Base-by-base conservation (phyloP, 345 rosid genomes). In the Nasturtium officinale region DNA sequence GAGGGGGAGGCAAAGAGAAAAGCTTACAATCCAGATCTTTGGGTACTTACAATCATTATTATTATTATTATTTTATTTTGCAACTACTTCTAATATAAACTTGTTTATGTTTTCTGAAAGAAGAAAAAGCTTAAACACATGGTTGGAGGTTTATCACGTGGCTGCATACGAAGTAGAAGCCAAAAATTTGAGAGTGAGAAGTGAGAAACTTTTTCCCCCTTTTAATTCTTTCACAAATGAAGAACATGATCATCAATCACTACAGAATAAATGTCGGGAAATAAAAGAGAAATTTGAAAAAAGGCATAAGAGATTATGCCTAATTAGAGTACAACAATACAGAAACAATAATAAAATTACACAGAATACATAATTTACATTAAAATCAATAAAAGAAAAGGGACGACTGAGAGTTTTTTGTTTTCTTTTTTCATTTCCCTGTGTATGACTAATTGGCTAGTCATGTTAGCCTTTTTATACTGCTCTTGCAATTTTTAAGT, bases 321-420 rank as follows among this genome's bases (percentile, higher is more conserved):
- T 17, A 26, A 4, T 15, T 7, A 61, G 23, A 68, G 69, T 68
- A 69, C 70, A 76, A 61, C 69, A 76, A 61, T 76, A 74, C 50
- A 68, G 62, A 76, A 67, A 61, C 73, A 67, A 52, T 35, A 38
- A 48, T 74, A 67, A n/a, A 75, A 51, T 67, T 67, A 60, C 69
- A 52, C 29, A 68, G 16, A 76, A 54, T 69, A 76, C 79, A 76
- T 69, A 69, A 76, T 76, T 69, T 69, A 76, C 75, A 62, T 54
- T 32, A 55, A 75, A 33, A 6, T 59, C 53, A 68, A 43, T 65
- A 15, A 75, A 75, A 29, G 35, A 45, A 62, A 62, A 38, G 47
- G n/a, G 32, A 68, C 28, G 2, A 52, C 11, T 30, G 47, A n/a
- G 23, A 47, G 9, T 7, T 59, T 57, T 65, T 1, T 23, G 2